Percentiles rank a stretch among this genome's conserved stretches.
Conservation (phyloP, 2,329 filamentous ascomycete genomes). For the Didymella arachidicola region DNA sequence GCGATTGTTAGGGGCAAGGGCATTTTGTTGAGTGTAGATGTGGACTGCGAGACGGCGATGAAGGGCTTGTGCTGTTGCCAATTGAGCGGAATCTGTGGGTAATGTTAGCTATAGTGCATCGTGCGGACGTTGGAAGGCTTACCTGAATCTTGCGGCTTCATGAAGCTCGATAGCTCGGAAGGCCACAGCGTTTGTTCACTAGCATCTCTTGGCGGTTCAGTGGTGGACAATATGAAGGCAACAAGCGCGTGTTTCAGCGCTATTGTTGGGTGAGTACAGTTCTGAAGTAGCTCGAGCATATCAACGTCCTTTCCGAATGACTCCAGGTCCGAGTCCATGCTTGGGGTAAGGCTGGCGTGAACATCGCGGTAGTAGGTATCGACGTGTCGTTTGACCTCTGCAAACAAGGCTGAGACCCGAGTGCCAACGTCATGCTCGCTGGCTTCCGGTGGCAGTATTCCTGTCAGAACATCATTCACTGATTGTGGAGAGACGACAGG, state of each 20-base stretch:
- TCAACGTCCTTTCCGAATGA: slow-evolving; percentile 35
- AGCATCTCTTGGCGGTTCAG: slow-evolving; percentile 24
- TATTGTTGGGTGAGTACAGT: slow-evolving; percentile 34
- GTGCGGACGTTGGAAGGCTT: neutral
- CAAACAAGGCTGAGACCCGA: slow-evolving; percentile 36
- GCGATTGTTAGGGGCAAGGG: slow-evolving; percentile 8
- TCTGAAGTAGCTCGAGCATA: slow-evolving; percentile 39
- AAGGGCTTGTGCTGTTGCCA: slow-evolving; percentile 31
- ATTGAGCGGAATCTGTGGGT: slow-evolving; percentile 12
- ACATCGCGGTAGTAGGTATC: slow-evolving; percentile 47
- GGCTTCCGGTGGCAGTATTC: slow-evolving; percentile 36
- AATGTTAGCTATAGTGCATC: neutral
- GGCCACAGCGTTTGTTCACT: slow-evolving; percentile 36
- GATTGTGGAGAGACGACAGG: slow-evolving; percentile 14
- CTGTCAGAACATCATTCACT: slow-evolving; percentile 25
- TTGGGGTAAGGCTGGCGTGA: slow-evolving; percentile 45
- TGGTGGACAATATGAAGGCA: slow-evolving; percentile 36
- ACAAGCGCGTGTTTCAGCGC: slow-evolving; percentile 45
- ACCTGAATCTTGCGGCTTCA: neutral
- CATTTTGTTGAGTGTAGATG: slow-evolving; percentile 27
- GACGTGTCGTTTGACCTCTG: slow-evolving; percentile 39
- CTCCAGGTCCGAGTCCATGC: slow-evolving; percentile 41
- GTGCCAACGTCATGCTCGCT: slow-evolving; percentile 33
- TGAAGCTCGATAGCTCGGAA: slow-evolving; percentile 24
- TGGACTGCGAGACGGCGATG: slow-evolving; percentile 40